A percentile compares a stretch with the other conserved stretches of the same genome.
Conservation (phyloP, 129 eudicot genomes). For the Erigeron canadensis region DNA sequence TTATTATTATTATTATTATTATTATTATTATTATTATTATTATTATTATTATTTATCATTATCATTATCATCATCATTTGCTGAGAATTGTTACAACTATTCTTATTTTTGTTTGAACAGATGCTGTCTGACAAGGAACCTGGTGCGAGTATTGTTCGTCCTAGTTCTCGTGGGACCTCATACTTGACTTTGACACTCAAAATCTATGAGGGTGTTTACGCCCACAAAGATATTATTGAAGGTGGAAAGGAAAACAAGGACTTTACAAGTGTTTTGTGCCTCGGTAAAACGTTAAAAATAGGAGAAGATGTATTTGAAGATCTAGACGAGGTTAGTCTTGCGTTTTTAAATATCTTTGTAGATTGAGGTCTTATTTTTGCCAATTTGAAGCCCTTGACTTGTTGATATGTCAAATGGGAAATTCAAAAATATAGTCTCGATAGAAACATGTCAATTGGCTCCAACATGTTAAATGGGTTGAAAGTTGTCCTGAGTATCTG, state of each 20-base stretch:
- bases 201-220: constrained; percentile 79
- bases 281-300: constrained; percentile 81
- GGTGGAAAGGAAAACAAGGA: constrained; percentile 96
- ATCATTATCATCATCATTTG: background rate
- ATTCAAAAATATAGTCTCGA: no score
- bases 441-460: no score
- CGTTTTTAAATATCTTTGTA: background rate
- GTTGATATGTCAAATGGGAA: no score
- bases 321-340: constrained; percentile 74
- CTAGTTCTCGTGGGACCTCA: constrained; percentile 95
- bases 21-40: background rate
- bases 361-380: background rate
- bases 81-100: background rate
- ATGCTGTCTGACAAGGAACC: constrained; percentile 77
- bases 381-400: background rate
- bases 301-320: constrained; percentile 95
- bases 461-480: no score
- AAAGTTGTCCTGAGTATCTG: no score
- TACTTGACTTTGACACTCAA: constrained; percentile 79
- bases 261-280: constrained; percentile 76
- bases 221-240: constrained; percentile 88
- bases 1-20: background rate
- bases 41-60: no score
- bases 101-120: constrained; percentile 29
- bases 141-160: constrained; percentile 92